Evolutionary conservation across 495 filamentous ascomycete species (phyloP).

Genomic region (Aspergillus steynii): DNA sequence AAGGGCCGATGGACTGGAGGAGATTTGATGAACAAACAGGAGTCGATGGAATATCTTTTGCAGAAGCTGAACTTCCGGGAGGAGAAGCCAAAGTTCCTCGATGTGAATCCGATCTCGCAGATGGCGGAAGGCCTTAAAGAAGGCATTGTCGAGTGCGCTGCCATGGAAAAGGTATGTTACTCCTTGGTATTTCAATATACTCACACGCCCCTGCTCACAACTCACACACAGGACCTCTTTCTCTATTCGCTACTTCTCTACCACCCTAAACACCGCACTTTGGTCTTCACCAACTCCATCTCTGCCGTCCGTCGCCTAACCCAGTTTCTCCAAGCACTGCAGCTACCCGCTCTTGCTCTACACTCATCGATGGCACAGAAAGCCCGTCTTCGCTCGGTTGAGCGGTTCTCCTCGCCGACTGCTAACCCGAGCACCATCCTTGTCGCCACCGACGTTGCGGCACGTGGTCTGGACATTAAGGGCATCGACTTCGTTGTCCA

Average conservation of each 20-base stretch:
- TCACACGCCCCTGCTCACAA: not conserved
- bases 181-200: not conserved
- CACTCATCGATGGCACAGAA: conserved; percentile 97
- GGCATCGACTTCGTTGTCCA: conserved; percentile 84
- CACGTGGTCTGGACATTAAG: conserved; percentile 93
- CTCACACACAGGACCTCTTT: conserved; percentile 69
- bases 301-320: conserved; percentile 84
- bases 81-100: conserved; percentile 83
- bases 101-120: conserved; percentile 82
- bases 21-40: conserved; percentile 65
- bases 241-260: conserved; percentile 86
- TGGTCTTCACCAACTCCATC: conserved; percentile 96
- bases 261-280: conserved; percentile 72
- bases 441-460: conserved; percentile 92
- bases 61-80: conserved; percentile 86
- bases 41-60: conserved; percentile 90
- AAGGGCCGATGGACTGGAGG: conserved; percentile 57
- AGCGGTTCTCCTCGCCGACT: conserved; percentile 74
- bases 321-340: conserved; percentile 80
- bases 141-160: conserved; percentile 85
- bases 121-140: conserved; percentile 87
- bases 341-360: conserved; percentile 72
- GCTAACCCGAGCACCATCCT: conserved; percentile 67
- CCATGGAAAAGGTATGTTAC: conserved; percentile 77
- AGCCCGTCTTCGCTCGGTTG: conserved; percentile 87